phyloP scores from a whole-genome alignment of 192 early-diverging fungal genomes.

The Coemansia sp. region DNA sequence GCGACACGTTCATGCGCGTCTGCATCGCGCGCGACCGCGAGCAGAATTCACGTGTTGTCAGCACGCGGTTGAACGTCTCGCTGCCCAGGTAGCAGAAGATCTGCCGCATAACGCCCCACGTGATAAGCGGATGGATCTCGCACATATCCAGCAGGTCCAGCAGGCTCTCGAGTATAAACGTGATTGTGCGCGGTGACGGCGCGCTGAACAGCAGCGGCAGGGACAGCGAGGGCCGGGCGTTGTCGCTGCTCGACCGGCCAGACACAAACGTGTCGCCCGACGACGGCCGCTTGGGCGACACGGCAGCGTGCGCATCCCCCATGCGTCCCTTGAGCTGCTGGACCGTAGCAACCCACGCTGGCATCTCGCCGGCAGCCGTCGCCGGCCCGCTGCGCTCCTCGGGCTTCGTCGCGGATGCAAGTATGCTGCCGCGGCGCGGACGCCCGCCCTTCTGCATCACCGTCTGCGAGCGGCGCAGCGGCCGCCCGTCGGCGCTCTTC shows the following conservation, averaged over 20 bases:
- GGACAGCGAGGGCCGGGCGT: conserved; percentile 10
- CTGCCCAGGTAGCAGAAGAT: conserved; percentile 74
- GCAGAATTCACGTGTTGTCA: conserved; percentile 70
- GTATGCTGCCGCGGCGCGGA: conserved; percentile 35
- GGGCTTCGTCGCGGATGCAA: conserved; percentile 5
- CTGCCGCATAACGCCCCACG: conserved; percentile 71
- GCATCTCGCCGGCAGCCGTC: conserved; percentile 32
- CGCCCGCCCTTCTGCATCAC: conserved; percentile 24
- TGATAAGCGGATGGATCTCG: conserved; percentile 72
- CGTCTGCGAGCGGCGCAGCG: conserved; percentile 46
- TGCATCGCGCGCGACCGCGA: conserved; percentile 80
- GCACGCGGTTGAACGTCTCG: conserved; percentile 84
- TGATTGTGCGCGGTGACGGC: conserved; percentile 68
- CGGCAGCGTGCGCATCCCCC: not conserved
- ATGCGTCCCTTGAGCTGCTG: conserved; percentile 14
- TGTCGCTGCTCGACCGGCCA: conserved; percentile 30
- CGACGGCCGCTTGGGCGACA: conserved; percentile 21
- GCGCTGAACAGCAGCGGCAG: conserved; percentile 20
- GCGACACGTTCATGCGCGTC: conserved; percentile 79
- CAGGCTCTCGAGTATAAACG: conserved; percentile 66
- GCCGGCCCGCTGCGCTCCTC: conserved; percentile 10
- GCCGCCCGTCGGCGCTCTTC: conserved; percentile 45
- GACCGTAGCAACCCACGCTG: conserved; percentile 33
- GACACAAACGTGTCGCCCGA: conserved; percentile 52
- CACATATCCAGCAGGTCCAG: conserved; percentile 69